Percentiles rank a stretch among this genome's conserved stretches.
Evolutionary conservation across 768 basidiomycete genomes (phyloP).

Genomic region (Agaricus subrufescens): DNA sequence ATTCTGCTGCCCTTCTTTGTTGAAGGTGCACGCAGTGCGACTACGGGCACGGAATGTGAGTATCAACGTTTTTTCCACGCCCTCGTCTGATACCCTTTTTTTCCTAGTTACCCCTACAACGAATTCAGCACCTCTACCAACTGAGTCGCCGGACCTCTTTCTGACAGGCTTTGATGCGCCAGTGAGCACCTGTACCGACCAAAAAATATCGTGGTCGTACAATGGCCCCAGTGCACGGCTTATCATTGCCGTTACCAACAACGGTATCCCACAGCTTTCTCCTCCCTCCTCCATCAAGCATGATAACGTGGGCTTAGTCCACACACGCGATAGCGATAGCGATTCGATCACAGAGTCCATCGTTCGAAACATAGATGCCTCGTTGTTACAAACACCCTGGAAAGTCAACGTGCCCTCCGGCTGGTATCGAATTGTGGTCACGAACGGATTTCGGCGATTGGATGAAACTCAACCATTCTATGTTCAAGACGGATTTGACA

Average conservation of each 20-base stretch:
- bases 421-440: conserved; percentile 37
- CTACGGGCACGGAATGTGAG: conserved; percentile 22
- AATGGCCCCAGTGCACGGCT: neutral
- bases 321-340: conserved; percentile 3
- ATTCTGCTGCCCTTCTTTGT: conserved; percentile 3
- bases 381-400: conserved; percentile 23
- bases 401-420: conserved; percentile 46
- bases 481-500: conserved; percentile 24
- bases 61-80: conserved; percentile 15
- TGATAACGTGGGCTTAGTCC: neutral
- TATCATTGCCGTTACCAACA: conserved; percentile 8
- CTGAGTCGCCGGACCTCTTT: neutral
- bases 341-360: conserved; percentile 19
- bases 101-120: neutral
- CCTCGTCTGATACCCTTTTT: neutral
- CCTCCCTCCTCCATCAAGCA: neutral
- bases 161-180: neutral
- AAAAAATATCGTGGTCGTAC: conserved; percentile 9
- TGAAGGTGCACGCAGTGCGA: conserved; percentile 21
- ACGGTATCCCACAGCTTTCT: conserved; percentile 21
- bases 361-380: conserved; percentile 18
- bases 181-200: conserved; percentile 5
- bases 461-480: conserved; percentile 22
- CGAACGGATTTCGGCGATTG: conserved; percentile 18
- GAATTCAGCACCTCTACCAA: neutral